Base-by-base conservation (phyloP, 345 rosid genomes). In the Schrenkiella parvula region DNA sequence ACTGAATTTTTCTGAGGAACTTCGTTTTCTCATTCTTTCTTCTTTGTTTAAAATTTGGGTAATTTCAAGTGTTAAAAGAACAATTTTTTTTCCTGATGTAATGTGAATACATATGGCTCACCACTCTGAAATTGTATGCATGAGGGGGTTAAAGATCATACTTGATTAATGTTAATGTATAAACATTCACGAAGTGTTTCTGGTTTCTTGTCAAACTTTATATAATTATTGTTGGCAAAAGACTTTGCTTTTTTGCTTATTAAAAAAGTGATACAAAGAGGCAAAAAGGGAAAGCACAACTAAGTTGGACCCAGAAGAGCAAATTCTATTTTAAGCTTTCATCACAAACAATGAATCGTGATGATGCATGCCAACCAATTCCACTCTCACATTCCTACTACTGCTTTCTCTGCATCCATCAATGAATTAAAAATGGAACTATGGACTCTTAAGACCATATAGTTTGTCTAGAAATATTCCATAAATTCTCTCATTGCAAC, bases 291-390 rank as follows among this genome's bases (percentile, higher is more conserved):
- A n/a, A 66, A 66, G 47, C 17, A 74, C 67, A 74, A 74, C 73
- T 39, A 58, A 48, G 78, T 66, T 66, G 73, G 67, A 31, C 68
- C 72, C 68, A 67, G 8, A 50, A 50, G 73, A 74, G 54, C 53
- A 57, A 47, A 53, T 25, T 53, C 10, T 67, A 42, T 35, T 18
- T 18, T 34, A 60, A 68, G 70, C 65, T 53, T 69, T 12, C 5
- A 25, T 53, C 70, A 74, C 21, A 66, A 21, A 66, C 59, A 8
- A 66, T 59, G 68, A 66, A 63, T 66, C 47, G 71, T 71, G 17
- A 77, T 77, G 41, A 70, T 70, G 37, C 80, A 71, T 56, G 76
- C 75, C 76, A 77, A 71, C 72, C 29, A 68, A 61, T 53, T 75
- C 74, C 74, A 75, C 61, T 74, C 54, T 58, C 53, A 31, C 51